phyloP scores from a whole-genome alignment of 1,139 yeast species.

The Barnettozyma hawaiiensis region DNA sequence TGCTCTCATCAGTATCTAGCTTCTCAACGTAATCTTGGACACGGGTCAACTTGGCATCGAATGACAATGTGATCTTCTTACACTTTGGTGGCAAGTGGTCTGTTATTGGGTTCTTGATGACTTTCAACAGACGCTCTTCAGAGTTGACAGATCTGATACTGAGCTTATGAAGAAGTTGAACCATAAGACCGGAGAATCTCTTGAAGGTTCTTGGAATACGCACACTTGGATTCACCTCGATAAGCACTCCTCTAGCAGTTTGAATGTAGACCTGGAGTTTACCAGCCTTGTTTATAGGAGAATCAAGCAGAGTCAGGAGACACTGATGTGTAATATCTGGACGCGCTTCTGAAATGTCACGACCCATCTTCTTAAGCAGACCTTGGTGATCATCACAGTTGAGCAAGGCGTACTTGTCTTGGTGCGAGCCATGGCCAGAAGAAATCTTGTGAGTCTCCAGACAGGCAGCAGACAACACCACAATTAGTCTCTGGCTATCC shows the following conservation, averaged over 20 bases:
- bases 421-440: conserved; percentile 62
- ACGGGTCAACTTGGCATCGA: conserved; percentile 81
- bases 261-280: conserved; percentile 93
- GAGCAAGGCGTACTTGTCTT: conserved; percentile 85
- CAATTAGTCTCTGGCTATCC: conserved; percentile 76
- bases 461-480: conserved; percentile 91
- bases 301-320: conserved; percentile 83
- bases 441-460: conserved; percentile 88
- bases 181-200: conserved; percentile 96
- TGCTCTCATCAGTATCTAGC: conserved; percentile 82
- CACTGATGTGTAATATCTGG: conserved; percentile 98
- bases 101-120: conserved; percentile 93
- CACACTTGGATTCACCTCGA: conserved; percentile 93
- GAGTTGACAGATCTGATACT: conserved; percentile 92
- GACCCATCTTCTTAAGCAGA: conserved; percentile 85
- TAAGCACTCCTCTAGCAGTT: conserved; percentile 88
- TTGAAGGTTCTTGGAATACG: conserved; percentile 97
- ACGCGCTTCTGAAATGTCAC: conserved; percentile 96
- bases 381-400: conserved; percentile 99
- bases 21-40: conserved; percentile 85
- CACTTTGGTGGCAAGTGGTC: conserved; percentile 96
- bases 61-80: conserved; percentile 87
- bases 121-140: conserved; percentile 88
- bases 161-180: conserved; percentile 84
- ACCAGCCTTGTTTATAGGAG: conserved; percentile 97